These are phyloP conservation scores for Lachancea sp. DNA, from an alignment of 805 yeast species.

Conservation along the genomic window DNA sequence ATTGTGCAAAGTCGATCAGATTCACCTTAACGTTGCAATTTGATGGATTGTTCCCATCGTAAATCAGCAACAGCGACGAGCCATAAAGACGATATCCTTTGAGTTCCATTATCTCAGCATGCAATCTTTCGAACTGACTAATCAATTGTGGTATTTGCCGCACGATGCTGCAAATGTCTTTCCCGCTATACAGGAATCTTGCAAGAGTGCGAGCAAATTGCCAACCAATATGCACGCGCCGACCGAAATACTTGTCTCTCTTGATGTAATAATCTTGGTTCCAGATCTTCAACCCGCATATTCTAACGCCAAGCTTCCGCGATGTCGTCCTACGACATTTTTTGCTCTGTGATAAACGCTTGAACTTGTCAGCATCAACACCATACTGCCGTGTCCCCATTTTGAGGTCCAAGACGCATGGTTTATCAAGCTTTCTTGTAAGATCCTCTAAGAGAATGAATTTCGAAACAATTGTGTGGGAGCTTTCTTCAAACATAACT, in stretches of 20 bases:
- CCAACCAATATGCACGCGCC: conserved; percentile 61
- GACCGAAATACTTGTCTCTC: conserved; percentile 89
- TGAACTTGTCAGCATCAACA: conserved; percentile 71
- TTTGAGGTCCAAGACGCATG: conserved; percentile 90
- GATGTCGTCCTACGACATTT: conserved; percentile 84
- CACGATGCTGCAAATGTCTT: conserved; percentile 47
- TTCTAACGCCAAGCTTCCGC: conserved; percentile 74
- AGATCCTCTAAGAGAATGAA: conserved; percentile 86
- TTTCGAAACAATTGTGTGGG: conserved; percentile 37
- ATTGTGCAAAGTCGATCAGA: conserved; percentile 93
- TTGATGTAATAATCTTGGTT: conserved; percentile 51
- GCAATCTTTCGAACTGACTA: conserved; percentile 52
- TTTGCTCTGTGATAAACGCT: conserved; percentile 68
- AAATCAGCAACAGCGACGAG: conserved; percentile 79
- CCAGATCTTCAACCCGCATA: conserved; percentile 94
- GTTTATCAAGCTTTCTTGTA: conserved; percentile 72
- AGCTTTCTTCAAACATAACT: conserved; percentile 20
- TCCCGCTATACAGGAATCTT: conserved; percentile 77
- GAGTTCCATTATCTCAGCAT: conserved; percentile 46
- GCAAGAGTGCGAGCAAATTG: conserved; percentile 72
- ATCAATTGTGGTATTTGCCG: conserved; percentile 64
- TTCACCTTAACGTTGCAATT: conserved; percentile 43
- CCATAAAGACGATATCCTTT: conserved; percentile 87
- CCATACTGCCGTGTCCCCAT: conserved; percentile 99
- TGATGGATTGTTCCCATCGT: conserved; percentile 52